These are phyloP conservation scores for Cutaneotrichosporon sp. DNA, from an alignment of 1,284 basidiomycete genomes.

Conservation along the genomic window DNA sequence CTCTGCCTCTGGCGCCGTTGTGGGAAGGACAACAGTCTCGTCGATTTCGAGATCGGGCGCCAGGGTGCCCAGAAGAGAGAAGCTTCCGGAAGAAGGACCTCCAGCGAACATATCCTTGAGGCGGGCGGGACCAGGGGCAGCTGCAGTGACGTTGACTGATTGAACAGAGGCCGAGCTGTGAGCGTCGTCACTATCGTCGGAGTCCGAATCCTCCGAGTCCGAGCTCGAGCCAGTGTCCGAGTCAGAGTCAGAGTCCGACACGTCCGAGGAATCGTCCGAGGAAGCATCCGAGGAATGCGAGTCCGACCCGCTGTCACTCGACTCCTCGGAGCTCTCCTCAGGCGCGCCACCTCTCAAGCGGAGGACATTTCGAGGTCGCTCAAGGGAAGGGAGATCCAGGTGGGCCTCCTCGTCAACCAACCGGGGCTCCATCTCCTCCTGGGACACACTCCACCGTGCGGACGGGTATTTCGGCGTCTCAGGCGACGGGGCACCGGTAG, in stretches of 20 bases:
- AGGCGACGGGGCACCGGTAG: constrained; percentile 4
- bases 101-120: constrained; percentile 40
- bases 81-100: not conserved
- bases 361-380: too few relatives aligned
- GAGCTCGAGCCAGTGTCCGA: constrained; percentile 11
- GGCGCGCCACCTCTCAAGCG: constrained; percentile 1
- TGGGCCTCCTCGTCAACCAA: constrained; percentile 9
- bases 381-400: too few relatives aligned
- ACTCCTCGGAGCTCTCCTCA: too few relatives aligned
- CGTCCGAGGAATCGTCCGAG: not conserved
- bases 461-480: not conserved
- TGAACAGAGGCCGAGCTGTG: constrained; percentile 8
- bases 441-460: not conserved
- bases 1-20: constrained; percentile 7
- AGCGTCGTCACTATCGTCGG: constrained; percentile 11
- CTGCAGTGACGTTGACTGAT: not conserved
- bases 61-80: constrained; percentile 30
- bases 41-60: constrained; percentile 43
- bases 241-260: not conserved
- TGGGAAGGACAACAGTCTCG: constrained; percentile 36
- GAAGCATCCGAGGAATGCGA: too few relatives aligned
- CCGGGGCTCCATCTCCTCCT: not conserved
- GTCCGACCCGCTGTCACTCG: too few relatives aligned
- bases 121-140: constrained; percentile 4
- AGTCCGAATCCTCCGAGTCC: constrained; percentile 16